A percentile compares a stretch with the other conserved stretches of the same genome.
Conservation (phyloP, 208 protist genomes). For the Blechomonas ayalai region DNA sequence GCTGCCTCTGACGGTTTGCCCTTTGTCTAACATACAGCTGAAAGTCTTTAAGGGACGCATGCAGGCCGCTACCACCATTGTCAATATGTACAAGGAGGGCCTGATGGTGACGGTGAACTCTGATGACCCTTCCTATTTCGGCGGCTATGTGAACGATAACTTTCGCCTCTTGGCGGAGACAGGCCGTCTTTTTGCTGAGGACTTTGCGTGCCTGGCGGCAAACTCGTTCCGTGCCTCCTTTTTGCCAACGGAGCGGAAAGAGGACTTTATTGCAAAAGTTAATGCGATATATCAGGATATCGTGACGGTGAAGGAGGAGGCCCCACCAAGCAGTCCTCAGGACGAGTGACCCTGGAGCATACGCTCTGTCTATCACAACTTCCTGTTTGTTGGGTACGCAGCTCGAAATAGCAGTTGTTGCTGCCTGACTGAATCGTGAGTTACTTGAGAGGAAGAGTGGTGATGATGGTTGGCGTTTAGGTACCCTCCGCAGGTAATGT, state of each 20-base stretch:
- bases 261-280: conserved; percentile 4
- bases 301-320: too few species aligned
- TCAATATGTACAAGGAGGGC: conserved; percentile 18
- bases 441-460: too few species aligned
- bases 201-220: conserved; percentile 22
- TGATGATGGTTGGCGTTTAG: too few species aligned
- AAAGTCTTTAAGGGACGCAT: conserved; percentile 19
- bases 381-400: too few species aligned
- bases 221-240: conserved; percentile 30
- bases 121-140: conserved; percentile 55
- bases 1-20: conserved; percentile 45
- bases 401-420: too few species aligned
- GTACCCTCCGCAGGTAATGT: too few species aligned
- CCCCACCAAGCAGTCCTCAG: too few species aligned
- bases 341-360: too few species aligned
- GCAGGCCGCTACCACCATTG: conserved; percentile 11
- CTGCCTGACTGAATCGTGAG: too few species aligned
- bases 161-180: conserved; percentile 24
- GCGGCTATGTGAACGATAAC: conserved; percentile 35
- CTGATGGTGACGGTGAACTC: conserved; percentile 48
- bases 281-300: conserved; percentile 17
- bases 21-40: conserved; percentile 40
- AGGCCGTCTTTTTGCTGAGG: conserved; percentile 14
- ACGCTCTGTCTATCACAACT: too few species aligned
- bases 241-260: conserved; percentile 21